A percentile compares a stretch with the other conserved stretches of the same genome.
Conservation (phyloP, 2,329 filamentous ascomycete species). For the Sphaceloma murrayae region DNA sequence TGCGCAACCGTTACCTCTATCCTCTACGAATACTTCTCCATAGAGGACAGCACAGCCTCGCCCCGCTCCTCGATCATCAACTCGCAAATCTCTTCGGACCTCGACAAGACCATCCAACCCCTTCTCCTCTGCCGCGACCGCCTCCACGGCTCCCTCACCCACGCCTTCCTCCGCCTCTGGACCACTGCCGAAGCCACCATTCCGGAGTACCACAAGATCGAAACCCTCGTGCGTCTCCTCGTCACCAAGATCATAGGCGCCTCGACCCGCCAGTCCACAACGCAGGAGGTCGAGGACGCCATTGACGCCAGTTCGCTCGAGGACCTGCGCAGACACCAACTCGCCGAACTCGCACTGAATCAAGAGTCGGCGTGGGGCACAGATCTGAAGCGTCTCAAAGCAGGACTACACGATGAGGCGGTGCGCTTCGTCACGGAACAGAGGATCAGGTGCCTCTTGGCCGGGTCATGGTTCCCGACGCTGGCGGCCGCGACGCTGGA, state of each 20-base stretch:
- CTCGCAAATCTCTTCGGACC: slow-evolving; percentile 60
- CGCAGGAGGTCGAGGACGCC: slow-evolving; percentile 82
- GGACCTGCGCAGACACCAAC: slow-evolving; percentile 74
- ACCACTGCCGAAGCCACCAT: slow-evolving; percentile 74
- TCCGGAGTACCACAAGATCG: slow-evolving; percentile 89
- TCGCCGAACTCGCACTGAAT: slow-evolving; percentile 80
- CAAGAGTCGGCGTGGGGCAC: slow-evolving; percentile 94
- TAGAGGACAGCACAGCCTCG: slow-evolving; percentile 44
- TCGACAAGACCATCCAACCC: slow-evolving; percentile 79
- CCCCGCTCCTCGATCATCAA: slow-evolving; percentile 35
- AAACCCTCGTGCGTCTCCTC: slow-evolving; percentile 80
- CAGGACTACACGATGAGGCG: slow-evolving; percentile 83
- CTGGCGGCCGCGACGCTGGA: slow-evolving; percentile 31
- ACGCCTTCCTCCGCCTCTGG: slow-evolving; percentile 87
- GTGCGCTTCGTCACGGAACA: slow-evolving; percentile 97
- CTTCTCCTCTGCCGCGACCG: slow-evolving; percentile 87
- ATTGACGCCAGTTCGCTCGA: slow-evolving; percentile 72
- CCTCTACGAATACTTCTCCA: slow-evolving; percentile 90
- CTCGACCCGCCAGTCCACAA: slow-evolving; percentile 69
- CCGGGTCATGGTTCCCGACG: slow-evolving; percentile 77
- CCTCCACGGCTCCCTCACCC: slow-evolving; percentile 73
- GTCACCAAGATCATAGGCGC: slow-evolving; percentile 82
- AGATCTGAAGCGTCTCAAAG: slow-evolving; percentile 78
- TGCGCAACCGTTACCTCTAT: slow-evolving; percentile 80
- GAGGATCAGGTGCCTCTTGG: slow-evolving; percentile 76